A percentile compares a stretch with the other conserved stretches of the same genome.
Conservation (phyloP, 345 rosid species). For the Brassica nigra region DNA sequence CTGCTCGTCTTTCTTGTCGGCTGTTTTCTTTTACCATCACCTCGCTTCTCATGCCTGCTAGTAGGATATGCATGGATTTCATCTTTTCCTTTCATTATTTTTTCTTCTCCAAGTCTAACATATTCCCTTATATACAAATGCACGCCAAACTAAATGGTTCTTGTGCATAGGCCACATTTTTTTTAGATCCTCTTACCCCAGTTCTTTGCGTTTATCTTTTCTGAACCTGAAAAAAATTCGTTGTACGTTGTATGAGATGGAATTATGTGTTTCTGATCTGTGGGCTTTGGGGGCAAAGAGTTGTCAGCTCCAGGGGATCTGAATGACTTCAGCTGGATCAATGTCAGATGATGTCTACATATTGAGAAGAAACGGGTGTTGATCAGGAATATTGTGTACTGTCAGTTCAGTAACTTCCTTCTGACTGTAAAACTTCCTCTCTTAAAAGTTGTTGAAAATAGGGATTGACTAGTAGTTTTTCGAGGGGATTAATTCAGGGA, state of each 20-base stretch:
- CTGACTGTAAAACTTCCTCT: slow-evolving; percentile 22
- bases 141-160: not conserved
- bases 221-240: slow-evolving; percentile 8
- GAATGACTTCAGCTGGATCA: slow-evolving; percentile 30
- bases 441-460: slow-evolving; percentile 16
- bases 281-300: slow-evolving; percentile 35
- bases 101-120: slow-evolving; percentile 12
- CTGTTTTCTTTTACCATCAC: not conserved
- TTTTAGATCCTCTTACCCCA: slow-evolving; percentile 21
- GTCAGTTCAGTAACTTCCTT: slow-evolving; percentile 4
- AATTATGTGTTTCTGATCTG: slow-evolving; percentile 34
- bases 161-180: not conserved
- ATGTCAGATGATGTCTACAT: slow-evolving; percentile 29
- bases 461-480: slow-evolving; percentile 7
- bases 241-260: slow-evolving; percentile 22
- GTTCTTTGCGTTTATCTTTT: slow-evolving; percentile 10
- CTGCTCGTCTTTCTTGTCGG: no score
- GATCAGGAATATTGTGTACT: slow-evolving; percentile 10
- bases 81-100: slow-evolving; percentile 1
- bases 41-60: slow-evolving; percentile 2
- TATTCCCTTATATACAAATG: not conserved
- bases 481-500: not conserved
- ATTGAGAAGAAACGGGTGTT: slow-evolving; percentile 24
- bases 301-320: slow-evolving; percentile 34
- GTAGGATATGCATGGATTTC: slow-evolving; percentile 17